phyloP scores from a whole-genome alignment of 257 asterid species.

The Verbena officinalis region DNA sequence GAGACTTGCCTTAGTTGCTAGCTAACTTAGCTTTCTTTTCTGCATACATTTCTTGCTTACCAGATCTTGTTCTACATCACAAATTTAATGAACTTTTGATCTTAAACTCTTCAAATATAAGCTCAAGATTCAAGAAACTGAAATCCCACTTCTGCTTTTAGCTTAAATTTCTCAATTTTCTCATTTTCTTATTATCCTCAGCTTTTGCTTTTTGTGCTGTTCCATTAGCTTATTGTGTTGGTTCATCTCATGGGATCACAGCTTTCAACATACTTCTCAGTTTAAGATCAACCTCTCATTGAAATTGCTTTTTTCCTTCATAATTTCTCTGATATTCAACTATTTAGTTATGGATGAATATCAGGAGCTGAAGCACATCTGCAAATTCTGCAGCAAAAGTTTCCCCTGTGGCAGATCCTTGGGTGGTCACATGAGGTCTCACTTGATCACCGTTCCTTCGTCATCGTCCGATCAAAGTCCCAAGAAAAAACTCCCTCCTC shows the following conservation, averaged over 20 bases:
- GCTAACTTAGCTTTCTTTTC: conserved; percentile 40
- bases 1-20: conserved; percentile 35
- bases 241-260: conserved; percentile 24
- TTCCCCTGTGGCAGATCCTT: conserved; percentile 47
- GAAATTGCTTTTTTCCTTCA: not conserved
- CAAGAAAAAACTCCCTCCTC: conserved; percentile 55
- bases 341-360: conserved; percentile 48
- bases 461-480: conserved; percentile 41
- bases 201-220: not conserved
- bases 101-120: conserved; percentile 10
- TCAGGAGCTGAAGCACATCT: conserved; percentile 43
- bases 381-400: conserved; percentile 71
- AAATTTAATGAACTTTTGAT: conserved; percentile 22
- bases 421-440: conserved; percentile 76
- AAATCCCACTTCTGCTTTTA: conserved; percentile 23
- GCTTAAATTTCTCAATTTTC: conserved; percentile 26
- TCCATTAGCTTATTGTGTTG: not conserved
- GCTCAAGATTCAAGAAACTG: conserved; percentile 29
- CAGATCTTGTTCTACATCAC: conserved; percentile 23
- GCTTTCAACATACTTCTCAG: not conserved
- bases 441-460: conserved; percentile 55
- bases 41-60: conserved; percentile 36
- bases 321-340: not conserved
- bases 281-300: conserved; percentile 21
- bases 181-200: not conserved